Evolutionary conservation across 164 flowering plant species (phyloP).

Genomic region (Berberis thunbergii): DNA sequence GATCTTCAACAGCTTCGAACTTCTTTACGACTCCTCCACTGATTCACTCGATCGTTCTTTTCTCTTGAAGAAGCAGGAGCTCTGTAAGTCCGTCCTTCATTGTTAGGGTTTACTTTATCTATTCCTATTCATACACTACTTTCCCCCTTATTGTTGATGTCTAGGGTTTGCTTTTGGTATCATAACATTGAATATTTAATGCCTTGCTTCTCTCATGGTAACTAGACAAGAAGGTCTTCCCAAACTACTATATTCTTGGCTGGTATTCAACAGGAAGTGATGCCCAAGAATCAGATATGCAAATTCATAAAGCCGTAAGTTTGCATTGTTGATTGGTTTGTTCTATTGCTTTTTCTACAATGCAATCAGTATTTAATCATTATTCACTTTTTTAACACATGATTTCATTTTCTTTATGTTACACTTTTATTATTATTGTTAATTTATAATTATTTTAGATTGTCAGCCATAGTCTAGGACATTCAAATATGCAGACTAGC

Average conservation of each 20-base stretch:
- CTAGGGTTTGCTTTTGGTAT: constrained; percentile 7
- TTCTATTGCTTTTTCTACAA: neutral
- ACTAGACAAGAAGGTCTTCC: constrained; percentile 89
- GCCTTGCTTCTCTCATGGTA: neutral
- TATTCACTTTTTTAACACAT: no score
- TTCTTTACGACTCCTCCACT: constrained; percentile 57
- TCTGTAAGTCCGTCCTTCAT: constrained; percentile 33
- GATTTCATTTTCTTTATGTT: no score
- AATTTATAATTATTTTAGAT: no score
- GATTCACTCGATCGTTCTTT: constrained; percentile 82
- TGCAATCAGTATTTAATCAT: no score
- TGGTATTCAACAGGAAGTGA: constrained; percentile 96
- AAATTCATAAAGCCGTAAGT: constrained; percentile 84
- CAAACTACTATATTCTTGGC: constrained; percentile 81
- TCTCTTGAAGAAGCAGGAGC: constrained; percentile 89
- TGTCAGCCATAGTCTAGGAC: no score
- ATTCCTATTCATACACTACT: no score
- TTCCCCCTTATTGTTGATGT: neutral
- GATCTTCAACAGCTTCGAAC: constrained; percentile 98
- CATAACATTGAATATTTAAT: neutral
- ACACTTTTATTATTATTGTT: no score
- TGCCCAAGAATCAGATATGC: constrained; percentile 80
- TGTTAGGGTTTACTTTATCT: neutral
- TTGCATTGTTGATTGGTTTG: neutral
- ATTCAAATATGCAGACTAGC: no score